Percentiles rank a stretch among this genome's conserved stretches.
Evolutionary conservation across 352 stramenopile species (phyloP).

Genomic region (Paralagenidium karlingii): DNA sequence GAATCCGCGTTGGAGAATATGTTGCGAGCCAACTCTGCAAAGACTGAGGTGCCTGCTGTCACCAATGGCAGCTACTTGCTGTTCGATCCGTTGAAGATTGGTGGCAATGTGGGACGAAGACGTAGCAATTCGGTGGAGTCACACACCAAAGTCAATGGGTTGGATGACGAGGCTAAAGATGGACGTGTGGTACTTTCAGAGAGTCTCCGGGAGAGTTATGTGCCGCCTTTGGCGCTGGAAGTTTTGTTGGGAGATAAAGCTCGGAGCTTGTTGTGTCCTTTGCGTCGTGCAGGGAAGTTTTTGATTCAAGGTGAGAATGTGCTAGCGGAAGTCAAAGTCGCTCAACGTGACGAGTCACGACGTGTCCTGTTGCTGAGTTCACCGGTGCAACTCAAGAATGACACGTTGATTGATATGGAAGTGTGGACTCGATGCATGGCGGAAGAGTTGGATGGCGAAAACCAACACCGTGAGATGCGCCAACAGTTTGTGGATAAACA

Average conservation of each 20-base stretch:
- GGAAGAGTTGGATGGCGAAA: not conserved
- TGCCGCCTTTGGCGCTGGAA: slow-evolving; percentile 75
- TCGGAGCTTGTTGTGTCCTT: slow-evolving; percentile 68
- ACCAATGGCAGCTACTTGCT: slow-evolving; percentile 75
- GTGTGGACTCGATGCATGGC: not conserved
- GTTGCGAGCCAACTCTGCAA: too few relatives aligned
- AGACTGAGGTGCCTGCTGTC: slow-evolving; percentile 55
- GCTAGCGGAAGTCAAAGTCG: slow-evolving; percentile 80
- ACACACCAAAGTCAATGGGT: slow-evolving; percentile 16
- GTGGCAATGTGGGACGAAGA: slow-evolving; percentile 10
- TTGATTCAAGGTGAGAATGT: slow-evolving; percentile 79
- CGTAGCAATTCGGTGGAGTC: slow-evolving; percentile 11
- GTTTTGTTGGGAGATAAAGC: slow-evolving; percentile 55
- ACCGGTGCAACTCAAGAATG: slow-evolving; percentile 82
- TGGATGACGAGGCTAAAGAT: slow-evolving; percentile 7
- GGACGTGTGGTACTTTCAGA: slow-evolving; percentile 50
- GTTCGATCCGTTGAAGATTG: slow-evolving; percentile 81
- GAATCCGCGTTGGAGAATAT: not conserved
- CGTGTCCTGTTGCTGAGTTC: slow-evolving; percentile 75
- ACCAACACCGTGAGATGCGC: not conserved
- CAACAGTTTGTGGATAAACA: slow-evolving; percentile 2
- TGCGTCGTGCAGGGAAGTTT: slow-evolving; percentile 78
- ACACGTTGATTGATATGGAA: slow-evolving; percentile 15
- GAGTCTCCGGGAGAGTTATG: slow-evolving; percentile 63
- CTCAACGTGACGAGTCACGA: slow-evolving; percentile 72